Conservation (phyloP, 2,329 filamentous ascomycete genomes). For the Paraphaeosphaeria sporulosa region DNA sequence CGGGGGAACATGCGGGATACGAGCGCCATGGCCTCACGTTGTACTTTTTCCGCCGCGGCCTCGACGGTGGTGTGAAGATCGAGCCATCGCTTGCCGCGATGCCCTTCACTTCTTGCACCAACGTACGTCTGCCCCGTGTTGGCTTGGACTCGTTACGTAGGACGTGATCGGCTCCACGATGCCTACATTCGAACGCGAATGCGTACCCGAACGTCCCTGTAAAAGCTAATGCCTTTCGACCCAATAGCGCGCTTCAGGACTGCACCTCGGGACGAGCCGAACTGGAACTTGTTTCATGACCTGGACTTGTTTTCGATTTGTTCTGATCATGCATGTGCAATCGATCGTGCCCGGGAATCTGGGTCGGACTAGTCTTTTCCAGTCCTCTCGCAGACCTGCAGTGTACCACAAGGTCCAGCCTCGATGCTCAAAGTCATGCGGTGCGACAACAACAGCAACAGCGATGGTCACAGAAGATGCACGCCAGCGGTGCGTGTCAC, state of each 20-base stretch:
- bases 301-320: constrained; percentile 1
- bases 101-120: not conserved
- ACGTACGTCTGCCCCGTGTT: not conserved
- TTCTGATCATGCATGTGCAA: not conserved
- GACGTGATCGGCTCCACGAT: not conserved
- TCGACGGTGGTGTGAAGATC: not conserved
- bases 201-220: not conserved
- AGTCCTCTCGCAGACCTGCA: not conserved
- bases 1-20: not conserved
- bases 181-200: not conserved
- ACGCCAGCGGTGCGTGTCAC: not conserved
- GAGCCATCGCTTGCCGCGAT: not conserved
- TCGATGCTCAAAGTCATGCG: not conserved
- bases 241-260: not conserved
- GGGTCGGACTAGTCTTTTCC: not conserved
- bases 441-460: not conserved
- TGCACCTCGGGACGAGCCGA: constrained; percentile 1
- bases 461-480: not conserved
- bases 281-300: not conserved
- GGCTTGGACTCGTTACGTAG: not conserved
- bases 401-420: not conserved
- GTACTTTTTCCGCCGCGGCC: not conserved
- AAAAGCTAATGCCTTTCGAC: not conserved
- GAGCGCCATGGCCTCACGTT: not conserved
- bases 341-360: not conserved